Base-by-base conservation (phyloP, 192 early-diverging fungal species). In the Coemansia sp. region DNA sequence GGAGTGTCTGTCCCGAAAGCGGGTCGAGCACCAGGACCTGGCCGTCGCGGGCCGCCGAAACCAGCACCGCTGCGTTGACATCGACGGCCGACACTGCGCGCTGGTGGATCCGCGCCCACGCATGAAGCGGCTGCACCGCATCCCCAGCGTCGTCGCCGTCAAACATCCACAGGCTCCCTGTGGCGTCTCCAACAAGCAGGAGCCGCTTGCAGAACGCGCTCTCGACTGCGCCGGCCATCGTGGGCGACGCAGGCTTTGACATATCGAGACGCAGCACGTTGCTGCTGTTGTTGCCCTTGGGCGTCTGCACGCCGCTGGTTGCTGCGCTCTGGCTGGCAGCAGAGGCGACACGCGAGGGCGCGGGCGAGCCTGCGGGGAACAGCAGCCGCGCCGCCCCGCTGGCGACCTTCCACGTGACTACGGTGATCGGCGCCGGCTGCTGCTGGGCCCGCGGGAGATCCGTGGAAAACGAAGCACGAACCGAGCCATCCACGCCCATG, bases 31-130 rank as follows among this genome's bases (percentile, higher is more conserved):
- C 63, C 7, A 43, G 15, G 33, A 75, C 57, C 33, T 72, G 63
- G 45, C 78, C 78, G 48, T 81, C 69, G 23, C 78, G 73, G 14
- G 66, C 72, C 3, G 78, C 69, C 1, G 73, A 66, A 21, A 69
- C 78, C 20, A 69, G 44, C 11, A 72, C 46, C 16, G 62, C 65
- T 0, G 73, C 73, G 48, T 71, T 75, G 51, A 48, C 51, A 0
- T 52, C 44, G 30, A 75, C 23, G 2, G 78, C 72, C 4, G 73
- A 63, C 20, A 81, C 69, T 0, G 78, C 78, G 35, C 43, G 61
- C 21, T 51, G 51, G 58, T 75, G 78, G 52, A 81, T 24, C 4
- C 48, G 69, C 21, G 63, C 62, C 77, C 72, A 74, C 34, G 53
- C 4, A 18, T 51, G 34, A 12, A 74, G 20, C 30, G 63, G 66